These are phyloP conservation scores for Cladosporium sp. DNA, from an alignment of 2,329 filamentous ascomycete species.

Conservation along the genomic window DNA sequence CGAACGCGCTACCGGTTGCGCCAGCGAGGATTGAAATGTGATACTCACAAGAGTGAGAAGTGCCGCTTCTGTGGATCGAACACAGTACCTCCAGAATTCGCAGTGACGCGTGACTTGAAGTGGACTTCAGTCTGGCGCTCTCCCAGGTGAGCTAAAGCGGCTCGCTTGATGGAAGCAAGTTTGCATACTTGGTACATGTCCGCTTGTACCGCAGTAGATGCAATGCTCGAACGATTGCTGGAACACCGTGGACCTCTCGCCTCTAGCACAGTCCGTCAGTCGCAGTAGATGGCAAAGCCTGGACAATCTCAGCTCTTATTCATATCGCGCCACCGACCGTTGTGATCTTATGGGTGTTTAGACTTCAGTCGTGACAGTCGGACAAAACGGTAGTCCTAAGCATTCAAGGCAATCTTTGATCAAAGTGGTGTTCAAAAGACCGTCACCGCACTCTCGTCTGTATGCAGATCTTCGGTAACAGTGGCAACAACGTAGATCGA, in stretches of 20 bases:
- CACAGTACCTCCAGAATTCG: constrained; percentile 42
- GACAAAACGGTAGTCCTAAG: not conserved
- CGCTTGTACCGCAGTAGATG: not conserved
- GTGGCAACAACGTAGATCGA: no score
- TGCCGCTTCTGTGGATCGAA: constrained; percentile 41
- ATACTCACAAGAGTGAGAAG: not conserved
- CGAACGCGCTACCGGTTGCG: no score
- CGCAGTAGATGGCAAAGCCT: not conserved
- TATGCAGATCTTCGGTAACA: not conserved
- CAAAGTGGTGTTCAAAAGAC: not conserved
- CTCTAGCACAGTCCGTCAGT: not conserved
- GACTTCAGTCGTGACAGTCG: not conserved
- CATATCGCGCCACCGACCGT: not conserved
- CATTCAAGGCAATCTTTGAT: no score
- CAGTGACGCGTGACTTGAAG: constrained; percentile 26
- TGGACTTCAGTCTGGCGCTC: constrained; percentile 40
- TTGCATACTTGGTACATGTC: constrained; percentile 33
- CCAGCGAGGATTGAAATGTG: no score
- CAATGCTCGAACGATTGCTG: not conserved
- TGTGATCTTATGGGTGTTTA: not conserved
- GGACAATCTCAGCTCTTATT: not conserved
- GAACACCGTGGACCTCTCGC: no score
- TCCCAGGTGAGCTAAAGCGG: constrained; percentile 41
- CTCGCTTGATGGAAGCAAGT: constrained; percentile 29
- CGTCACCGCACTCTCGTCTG: not conserved